These are phyloP conservation scores for Podaxis carcinomalis DNA, from an alignment of 768 basidiomycete species.

Conservation along the genomic window DNA sequence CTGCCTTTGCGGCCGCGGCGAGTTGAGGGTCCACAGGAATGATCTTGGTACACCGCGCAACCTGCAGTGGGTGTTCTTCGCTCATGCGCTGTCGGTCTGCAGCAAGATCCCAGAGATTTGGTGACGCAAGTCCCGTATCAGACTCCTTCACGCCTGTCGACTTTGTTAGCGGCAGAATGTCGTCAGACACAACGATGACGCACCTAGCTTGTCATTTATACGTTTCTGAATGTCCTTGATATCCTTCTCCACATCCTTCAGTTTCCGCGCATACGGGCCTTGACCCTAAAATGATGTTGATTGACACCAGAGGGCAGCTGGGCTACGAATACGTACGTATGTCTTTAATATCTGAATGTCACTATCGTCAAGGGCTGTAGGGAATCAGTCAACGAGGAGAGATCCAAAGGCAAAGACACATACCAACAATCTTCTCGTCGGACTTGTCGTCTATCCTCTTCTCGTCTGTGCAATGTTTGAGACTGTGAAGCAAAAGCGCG, in stretches of 20 bases:
- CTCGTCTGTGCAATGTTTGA: slow-evolving; percentile 48
- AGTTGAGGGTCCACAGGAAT: slow-evolving; percentile 77
- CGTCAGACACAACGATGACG: slow-evolving; percentile 13
- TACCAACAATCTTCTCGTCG: slow-evolving; percentile 90
- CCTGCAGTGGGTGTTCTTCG: slow-evolving; percentile 91
- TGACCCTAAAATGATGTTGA: slow-evolving; percentile 63
- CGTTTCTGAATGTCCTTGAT: slow-evolving; percentile 96
- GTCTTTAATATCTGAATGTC: slow-evolving; percentile 99
- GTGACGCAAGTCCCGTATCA: slow-evolving; percentile 94
- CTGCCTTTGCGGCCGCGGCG: slow-evolving; percentile 72
- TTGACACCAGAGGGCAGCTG: background rate
- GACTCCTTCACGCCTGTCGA: slow-evolving; percentile 88
- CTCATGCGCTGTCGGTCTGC: slow-evolving; percentile 90
- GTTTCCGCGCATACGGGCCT: slow-evolving; percentile 89
- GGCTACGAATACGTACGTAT: slow-evolving; percentile 55
- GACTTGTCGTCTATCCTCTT: slow-evolving; percentile 85
- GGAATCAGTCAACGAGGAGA: slow-evolving; percentile 11
- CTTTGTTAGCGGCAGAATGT: slow-evolving; percentile 7
- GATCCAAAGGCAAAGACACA: slow-evolving; percentile 20
- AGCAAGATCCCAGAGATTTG: slow-evolving; percentile 95
- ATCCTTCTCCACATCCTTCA: slow-evolving; percentile 88
- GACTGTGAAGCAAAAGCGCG: background rate
- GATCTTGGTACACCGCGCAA: slow-evolving; percentile 98
- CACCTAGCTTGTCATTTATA: slow-evolving; percentile 95
- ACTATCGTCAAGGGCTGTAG: slow-evolving; percentile 87